A percentile compares a stretch with the other conserved stretches of the same genome.
Conservation (phyloP, 768 basidiomycete genomes). For the Naganishia onofrii region DNA sequence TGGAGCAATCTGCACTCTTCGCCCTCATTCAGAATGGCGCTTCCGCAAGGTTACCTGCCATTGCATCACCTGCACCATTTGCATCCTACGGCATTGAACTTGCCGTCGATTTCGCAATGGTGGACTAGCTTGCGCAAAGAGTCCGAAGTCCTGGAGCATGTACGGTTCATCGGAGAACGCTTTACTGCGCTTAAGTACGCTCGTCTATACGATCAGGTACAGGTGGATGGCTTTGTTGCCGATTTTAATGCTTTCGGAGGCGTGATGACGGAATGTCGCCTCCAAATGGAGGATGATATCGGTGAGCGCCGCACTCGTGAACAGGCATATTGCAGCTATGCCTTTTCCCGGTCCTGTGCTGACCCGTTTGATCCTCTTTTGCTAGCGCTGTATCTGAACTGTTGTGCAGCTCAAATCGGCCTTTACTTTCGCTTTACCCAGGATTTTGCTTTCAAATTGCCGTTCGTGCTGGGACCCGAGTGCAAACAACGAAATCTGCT, state of each 20-base stretch:
- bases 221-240: conserved; percentile 4
- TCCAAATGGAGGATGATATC: not conserved
- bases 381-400: not conserved
- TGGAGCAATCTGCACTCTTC: conserved; percentile 16
- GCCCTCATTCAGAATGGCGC: not conserved
- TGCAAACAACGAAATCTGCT: not conserved
- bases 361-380: not conserved
- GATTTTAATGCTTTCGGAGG: not conserved
- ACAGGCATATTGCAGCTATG: no score
- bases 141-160: conserved; percentile 9
- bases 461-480: conserved; percentile 3
- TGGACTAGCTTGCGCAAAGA: not conserved
- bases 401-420: conserved; percentile 10
- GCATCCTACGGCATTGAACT: not conserved
- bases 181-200: conserved; percentile 7
- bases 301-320: no score
- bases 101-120: conserved; percentile 9
- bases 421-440: conserved; percentile 18
- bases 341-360: not conserved
- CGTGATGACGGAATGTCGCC: not conserved
- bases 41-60: not conserved
- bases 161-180: not conserved
- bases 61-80: conserved; percentile 1
- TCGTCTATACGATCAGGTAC: conserved; percentile 8
- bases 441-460: not conserved